phyloP scores from a whole-genome alignment of 2,329 filamentous ascomycete species.

The Fusarium tanahbumbuense region DNA sequence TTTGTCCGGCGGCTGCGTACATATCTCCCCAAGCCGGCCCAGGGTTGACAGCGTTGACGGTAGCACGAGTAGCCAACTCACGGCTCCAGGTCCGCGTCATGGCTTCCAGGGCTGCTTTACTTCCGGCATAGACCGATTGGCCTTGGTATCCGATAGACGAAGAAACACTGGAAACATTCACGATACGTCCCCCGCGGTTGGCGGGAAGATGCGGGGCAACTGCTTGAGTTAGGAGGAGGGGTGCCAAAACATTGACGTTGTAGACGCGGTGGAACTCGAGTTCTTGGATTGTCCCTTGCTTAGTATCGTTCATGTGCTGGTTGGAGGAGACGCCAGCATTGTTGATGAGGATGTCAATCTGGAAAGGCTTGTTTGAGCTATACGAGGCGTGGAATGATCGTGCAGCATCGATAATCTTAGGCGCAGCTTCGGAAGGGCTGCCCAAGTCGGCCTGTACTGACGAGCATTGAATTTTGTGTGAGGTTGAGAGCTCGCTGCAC shows the following conservation, averaged over 20 bases:
- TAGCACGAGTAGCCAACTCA: slow-evolving; percentile 64
- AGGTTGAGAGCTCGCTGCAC: slow-evolving; percentile 57
- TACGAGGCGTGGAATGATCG: slow-evolving; percentile 44
- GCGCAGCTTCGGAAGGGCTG: slow-evolving; percentile 40
- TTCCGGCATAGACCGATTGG: slow-evolving; percentile 68
- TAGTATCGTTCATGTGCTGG: slow-evolving; percentile 67
- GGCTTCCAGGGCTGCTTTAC: slow-evolving; percentile 68
- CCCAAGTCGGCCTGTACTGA: slow-evolving; percentile 49
- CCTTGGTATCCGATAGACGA: slow-evolving; percentile 64
- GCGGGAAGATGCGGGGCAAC: slow-evolving; percentile 74
- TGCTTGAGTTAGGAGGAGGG: slow-evolving; percentile 81
- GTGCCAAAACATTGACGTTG: slow-evolving; percentile 84
- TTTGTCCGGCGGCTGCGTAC: slow-evolving; percentile 56
- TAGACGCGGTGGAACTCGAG: slow-evolving; percentile 79
- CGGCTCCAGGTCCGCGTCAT: slow-evolving; percentile 70
- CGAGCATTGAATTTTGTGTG: slow-evolving; percentile 53
- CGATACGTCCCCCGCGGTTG: slow-evolving; percentile 71
- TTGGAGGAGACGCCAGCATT: slow-evolving; percentile 82
- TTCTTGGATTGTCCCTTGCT: slow-evolving; percentile 64
- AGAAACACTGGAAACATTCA: slow-evolving; percentile 67
- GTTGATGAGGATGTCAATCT: slow-evolving; percentile 86
- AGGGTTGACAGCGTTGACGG: slow-evolving; percentile 69
- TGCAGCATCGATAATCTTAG: slow-evolving; percentile 49
- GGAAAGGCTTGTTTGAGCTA: slow-evolving; percentile 40
- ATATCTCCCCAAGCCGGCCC: slow-evolving; percentile 66